Evolutionary conservation across 225 moss, liverwort and hornwort genomes (phyloP), one percentile per base, ranked within the genome.

Genomic region (Sphagnum contortum): DNA sequence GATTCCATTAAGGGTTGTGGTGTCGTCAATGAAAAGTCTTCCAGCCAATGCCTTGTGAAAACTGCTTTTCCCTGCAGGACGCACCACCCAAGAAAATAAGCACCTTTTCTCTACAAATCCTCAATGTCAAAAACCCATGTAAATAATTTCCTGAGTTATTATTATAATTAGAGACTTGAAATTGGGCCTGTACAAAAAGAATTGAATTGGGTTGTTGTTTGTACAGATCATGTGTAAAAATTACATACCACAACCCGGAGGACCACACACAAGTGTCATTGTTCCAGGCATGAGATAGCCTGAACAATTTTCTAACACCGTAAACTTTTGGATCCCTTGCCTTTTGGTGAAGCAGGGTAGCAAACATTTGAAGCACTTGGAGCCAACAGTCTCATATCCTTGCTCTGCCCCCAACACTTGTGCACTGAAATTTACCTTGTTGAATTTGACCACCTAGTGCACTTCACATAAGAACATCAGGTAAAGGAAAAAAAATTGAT

Each of bases 281-380:
- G 94, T 88, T 72, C 94, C 89, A 64, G 89, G 91, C 94, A 91
- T 91, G 56, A 95, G 66, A 65, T 95, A 95, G 72, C 94, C 91
- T 52, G 89, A 86, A 64, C 89, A 95, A 8, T 84, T 82, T 71
- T 89, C 78, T 58, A 95, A 88, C 50, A 95, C 76, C 3, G 83
- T 61, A 63, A 95, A 91, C 66, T 80, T 87, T 11, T 85, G 80
- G 12, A 78, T 64, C 65, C 48, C 72, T 75, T 80, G 69, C 69
- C 79, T 82, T 13, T 77, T 60, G 55, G 70, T 71, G 55, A 84
- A 78, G 70, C 82, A 81, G 5, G 86, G 89, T 57, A 79, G 74
- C n/a, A 86, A 59, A 46, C 89, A 83, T 49, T 82, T 79, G 2
- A 89, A 67, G 44, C 66, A 67, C 44, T 72, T 48, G 44, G 88